These are phyloP conservation scores for Fusarium verrucosum DNA, from an alignment of 2,329 filamentous ascomycete genomes.

Conservation along the genomic window DNA sequence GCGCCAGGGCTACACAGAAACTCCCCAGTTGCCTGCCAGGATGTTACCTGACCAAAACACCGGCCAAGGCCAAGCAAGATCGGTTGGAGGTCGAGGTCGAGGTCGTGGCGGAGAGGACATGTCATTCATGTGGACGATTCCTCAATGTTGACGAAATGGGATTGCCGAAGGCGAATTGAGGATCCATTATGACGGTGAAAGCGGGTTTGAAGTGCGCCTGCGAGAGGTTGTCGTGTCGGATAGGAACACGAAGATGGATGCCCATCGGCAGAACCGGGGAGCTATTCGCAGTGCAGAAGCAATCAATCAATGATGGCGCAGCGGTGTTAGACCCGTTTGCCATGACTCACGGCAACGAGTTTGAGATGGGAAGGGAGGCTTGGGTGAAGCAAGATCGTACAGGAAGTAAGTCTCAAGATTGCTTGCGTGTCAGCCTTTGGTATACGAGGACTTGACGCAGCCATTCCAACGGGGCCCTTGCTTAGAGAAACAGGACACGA, in stretches of 20 bases:
- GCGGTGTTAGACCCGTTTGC: conserved; percentile 23
- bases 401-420: not conserved
- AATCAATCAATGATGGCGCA: conserved; percentile 8
- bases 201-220: conserved; percentile 28
- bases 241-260: conserved; percentile 40
- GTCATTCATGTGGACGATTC: conserved; percentile 10
- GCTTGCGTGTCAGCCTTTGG: not conserved
- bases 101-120: conserved; percentile 12
- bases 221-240: conserved; percentile 31
- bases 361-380: conserved; percentile 7
- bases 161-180: conserved; percentile 32
- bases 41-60: conserved; percentile 33
- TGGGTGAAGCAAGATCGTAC: not conserved
- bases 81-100: conserved; percentile 20
- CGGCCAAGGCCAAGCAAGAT: conserved; percentile 28
- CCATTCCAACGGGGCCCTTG: conserved; percentile 1
- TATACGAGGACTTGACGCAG: conserved; percentile 10
- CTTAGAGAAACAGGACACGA: not conserved
- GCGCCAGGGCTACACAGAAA: conserved; percentile 38
- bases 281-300: conserved; percentile 13
- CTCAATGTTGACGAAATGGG: conserved; percentile 23
- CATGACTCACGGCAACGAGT: conserved; percentile 16
- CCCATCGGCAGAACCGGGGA: conserved; percentile 33
- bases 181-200: conserved; percentile 25
- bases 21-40: conserved; percentile 35